Evolutionary conservation across 805 yeast genomes (phyloP).

Genomic region (Pachysolen tannophilus): DNA sequence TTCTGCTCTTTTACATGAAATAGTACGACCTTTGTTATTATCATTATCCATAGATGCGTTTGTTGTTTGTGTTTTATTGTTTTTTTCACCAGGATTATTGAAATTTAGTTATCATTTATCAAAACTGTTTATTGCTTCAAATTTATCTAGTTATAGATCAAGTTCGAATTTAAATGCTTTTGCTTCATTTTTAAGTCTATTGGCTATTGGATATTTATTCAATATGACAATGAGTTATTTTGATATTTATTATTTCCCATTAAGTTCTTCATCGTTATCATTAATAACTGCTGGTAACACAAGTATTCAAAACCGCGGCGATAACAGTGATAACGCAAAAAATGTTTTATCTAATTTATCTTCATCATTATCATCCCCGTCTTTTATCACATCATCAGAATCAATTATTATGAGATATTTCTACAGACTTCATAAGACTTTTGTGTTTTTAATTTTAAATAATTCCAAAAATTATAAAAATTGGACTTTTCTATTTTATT

Average conservation of each 20-base stretch:
- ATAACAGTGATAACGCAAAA: too few species aligned
- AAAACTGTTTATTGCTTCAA: conserved; percentile 26
- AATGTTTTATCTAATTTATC: too few species aligned
- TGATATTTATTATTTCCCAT: conserved; percentile 6
- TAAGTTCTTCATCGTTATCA: conserved; percentile 2
- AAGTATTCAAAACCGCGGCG: too few species aligned
- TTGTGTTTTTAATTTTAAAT: background rate
- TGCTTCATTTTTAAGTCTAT: conserved; percentile 13
- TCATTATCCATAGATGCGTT: conserved; percentile 1
- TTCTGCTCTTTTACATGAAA: background rate
- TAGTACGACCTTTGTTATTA: background rate
- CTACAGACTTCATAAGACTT: background rate
- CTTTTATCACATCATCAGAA: background rate
- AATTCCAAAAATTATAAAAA: background rate
- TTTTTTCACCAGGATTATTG: conserved; percentile 8
- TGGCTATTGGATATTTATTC: conserved; percentile 12
- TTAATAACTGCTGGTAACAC: too few species aligned
- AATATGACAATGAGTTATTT: conserved; percentile 5
- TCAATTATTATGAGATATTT: background rate
- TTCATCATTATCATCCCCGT: background rate
- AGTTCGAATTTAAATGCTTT: conserved; percentile 21
- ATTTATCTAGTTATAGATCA: conserved; percentile 20
- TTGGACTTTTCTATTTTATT: background rate
- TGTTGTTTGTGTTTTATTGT: background rate
- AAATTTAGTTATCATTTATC: conserved; percentile 21